Conservation (phyloP, 148 eudicot species). For the Selenicereus undatus region DNA sequence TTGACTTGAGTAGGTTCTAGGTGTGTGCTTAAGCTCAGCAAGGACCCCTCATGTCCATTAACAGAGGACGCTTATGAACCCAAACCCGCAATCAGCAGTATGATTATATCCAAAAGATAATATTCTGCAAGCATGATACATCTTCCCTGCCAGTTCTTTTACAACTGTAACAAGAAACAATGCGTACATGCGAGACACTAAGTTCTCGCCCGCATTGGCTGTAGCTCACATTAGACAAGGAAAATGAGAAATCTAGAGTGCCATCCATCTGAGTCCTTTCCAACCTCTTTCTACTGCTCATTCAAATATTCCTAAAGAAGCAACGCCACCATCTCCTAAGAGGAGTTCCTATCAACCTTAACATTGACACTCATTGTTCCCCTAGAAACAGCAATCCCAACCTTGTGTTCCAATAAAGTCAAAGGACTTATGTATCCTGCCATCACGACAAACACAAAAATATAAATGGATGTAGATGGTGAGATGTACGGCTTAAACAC, state of each 20-base stretch:
- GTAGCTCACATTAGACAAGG: neutral
- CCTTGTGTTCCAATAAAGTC: neutral
- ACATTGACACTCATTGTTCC: neutral
- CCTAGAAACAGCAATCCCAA: neutral
- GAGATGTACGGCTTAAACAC: too few species aligned
- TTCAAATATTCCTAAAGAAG: too few species aligned
- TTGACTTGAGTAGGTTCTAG: neutral
- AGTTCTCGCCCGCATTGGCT: neutral
- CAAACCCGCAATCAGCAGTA: neutral
- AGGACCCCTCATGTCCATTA: neutral
- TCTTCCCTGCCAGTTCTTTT: neutral
- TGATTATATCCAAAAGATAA: neutral
- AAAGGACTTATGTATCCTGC: neutral
- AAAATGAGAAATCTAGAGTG: neutral
- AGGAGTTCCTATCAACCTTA: neutral
- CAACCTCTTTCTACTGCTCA: neutral
- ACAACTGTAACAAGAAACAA: neutral
- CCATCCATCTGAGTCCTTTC: neutral
- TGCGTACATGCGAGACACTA: neutral
- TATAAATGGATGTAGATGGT: too few species aligned
- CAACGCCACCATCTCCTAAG: neutral
- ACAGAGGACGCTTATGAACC: neutral
- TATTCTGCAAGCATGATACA: neutral
- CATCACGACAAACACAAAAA: neutral
- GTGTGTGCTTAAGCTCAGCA: neutral